phyloP scores from a whole-genome alignment of 768 basidiomycete genomes.

The Collybiopsis confluens region DNA sequence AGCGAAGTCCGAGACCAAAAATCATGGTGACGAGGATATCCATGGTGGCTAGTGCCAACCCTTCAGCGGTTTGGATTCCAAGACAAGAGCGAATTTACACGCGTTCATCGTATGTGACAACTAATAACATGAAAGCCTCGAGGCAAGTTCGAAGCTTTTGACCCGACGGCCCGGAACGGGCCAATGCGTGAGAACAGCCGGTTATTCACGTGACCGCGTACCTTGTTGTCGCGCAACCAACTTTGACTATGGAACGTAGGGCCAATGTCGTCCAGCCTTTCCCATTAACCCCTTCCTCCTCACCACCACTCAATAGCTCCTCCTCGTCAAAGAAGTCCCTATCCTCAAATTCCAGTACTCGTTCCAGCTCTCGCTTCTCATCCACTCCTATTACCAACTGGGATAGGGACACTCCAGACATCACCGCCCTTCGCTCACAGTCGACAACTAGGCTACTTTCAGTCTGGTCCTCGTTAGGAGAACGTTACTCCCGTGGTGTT shows the following conservation, averaged over 20 bases:
- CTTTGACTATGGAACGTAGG: not conserved
- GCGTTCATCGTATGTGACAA: too few relatives aligned
- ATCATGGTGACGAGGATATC: not conserved
- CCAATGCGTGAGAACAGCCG: too few relatives aligned
- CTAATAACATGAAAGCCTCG: too few relatives aligned
- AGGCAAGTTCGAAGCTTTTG: too few relatives aligned
- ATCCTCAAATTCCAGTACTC: not conserved
- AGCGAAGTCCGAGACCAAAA: slow-evolving; percentile 1
- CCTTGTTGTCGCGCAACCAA: too few relatives aligned
- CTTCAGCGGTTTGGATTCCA: too few relatives aligned
- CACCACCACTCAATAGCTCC: not conserved
- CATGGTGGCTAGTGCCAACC: too few relatives aligned
- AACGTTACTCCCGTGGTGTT: slow-evolving; percentile 59
- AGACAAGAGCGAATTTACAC: not conserved
- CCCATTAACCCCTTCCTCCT: not conserved
- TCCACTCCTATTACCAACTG: not conserved
- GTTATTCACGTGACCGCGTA: too few relatives aligned
- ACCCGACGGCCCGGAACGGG: too few relatives aligned
- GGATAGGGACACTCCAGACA: not conserved
- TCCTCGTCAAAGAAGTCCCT: not conserved
- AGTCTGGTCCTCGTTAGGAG: slow-evolving; percentile 63
- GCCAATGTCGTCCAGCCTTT: not conserved
- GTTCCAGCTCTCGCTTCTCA: not conserved
- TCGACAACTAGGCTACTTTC: not conserved
- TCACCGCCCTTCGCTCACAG: not conserved